These are phyloP conservation scores for Chenopodium suecicum DNA, from an alignment of 148 eudicot species.

Conservation along the genomic window DNA sequence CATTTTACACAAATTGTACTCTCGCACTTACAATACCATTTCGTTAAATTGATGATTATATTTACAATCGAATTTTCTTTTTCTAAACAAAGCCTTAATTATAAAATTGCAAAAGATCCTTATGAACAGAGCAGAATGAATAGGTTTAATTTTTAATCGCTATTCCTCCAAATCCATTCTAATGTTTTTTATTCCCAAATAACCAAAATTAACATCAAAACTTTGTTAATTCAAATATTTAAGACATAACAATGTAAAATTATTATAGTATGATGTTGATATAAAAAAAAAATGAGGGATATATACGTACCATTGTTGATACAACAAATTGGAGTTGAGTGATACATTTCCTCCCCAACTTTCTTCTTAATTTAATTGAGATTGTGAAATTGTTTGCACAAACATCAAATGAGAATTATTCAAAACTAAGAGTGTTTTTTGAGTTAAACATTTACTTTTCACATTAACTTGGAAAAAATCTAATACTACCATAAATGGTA, in stretches of 20 bases:
- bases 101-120: too few species aligned
- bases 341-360: constrained; percentile 14
- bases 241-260: background rate
- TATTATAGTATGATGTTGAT: background rate
- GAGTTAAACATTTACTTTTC: background rate
- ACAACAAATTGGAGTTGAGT: background rate
- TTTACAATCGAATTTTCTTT: too few species aligned
- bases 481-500: background rate
- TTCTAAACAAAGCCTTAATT: too few species aligned
- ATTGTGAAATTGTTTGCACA: background rate
- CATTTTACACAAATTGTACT: too few species aligned
- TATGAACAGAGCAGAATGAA: too few species aligned
- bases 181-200: too few species aligned
- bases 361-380: background rate
- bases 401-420: background rate
- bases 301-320: constrained; percentile 4
- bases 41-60: too few species aligned
- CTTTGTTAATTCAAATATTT: background rate
- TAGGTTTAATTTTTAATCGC: too few species aligned
- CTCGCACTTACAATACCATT: too few species aligned
- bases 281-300: background rate
- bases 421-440: background rate
- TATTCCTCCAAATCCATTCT: too few species aligned
- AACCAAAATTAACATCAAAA: background rate
- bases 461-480: background rate